phyloP scores from a whole-genome alignment of 495 filamentous ascomycete genomes.

The Bacidia rubella region DNA sequence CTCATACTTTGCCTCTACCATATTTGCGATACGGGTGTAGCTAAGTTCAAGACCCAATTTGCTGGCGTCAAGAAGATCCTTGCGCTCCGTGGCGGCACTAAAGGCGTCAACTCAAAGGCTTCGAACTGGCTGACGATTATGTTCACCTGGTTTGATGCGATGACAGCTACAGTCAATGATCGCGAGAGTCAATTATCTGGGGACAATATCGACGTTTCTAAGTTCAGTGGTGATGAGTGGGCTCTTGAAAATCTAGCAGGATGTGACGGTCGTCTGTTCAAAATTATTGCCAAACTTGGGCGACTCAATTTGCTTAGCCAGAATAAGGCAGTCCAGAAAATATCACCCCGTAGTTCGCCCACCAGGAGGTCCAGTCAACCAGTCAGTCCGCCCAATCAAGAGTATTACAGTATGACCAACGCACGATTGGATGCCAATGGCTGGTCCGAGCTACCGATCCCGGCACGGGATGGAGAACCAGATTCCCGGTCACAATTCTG shows the following conservation, averaged over 20 bases:
- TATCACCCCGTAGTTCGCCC: slow-evolving; percentile 18
- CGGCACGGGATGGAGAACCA: neutral
- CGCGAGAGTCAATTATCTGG: slow-evolving; percentile 77
- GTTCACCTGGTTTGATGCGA: slow-evolving; percentile 93
- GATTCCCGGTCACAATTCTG: slow-evolving; percentile 55
- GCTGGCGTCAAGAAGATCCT: slow-evolving; percentile 89
- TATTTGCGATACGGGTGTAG: slow-evolving; percentile 83
- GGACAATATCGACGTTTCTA: slow-evolving; percentile 51
- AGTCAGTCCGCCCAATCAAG: slow-evolving; percentile 25
- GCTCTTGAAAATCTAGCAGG: slow-evolving; percentile 77
- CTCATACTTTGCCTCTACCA: slow-evolving; percentile 84
- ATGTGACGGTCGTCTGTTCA: slow-evolving; percentile 72
- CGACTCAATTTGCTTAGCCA: slow-evolving; percentile 83
- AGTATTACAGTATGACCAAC: slow-evolving; percentile 40
- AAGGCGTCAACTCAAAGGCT: slow-evolving; percentile 47
- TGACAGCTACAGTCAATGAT: slow-evolving; percentile 84
- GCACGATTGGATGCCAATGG: slow-evolving; percentile 51
- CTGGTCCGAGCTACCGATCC: slow-evolving; percentile 41
- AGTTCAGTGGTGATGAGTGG: slow-evolving; percentile 55
- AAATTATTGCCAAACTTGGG: slow-evolving; percentile 62
- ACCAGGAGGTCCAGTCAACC: neutral
- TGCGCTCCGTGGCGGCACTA: slow-evolving; percentile 52
- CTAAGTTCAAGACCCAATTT: slow-evolving; percentile 86
- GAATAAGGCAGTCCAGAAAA: slow-evolving; percentile 41
- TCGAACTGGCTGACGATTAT: slow-evolving; percentile 90